Evolutionary conservation across 805 yeast species (phyloP), one percentile per base, ranked within the genome.

Genomic region (Lachancea sp.): DNA sequence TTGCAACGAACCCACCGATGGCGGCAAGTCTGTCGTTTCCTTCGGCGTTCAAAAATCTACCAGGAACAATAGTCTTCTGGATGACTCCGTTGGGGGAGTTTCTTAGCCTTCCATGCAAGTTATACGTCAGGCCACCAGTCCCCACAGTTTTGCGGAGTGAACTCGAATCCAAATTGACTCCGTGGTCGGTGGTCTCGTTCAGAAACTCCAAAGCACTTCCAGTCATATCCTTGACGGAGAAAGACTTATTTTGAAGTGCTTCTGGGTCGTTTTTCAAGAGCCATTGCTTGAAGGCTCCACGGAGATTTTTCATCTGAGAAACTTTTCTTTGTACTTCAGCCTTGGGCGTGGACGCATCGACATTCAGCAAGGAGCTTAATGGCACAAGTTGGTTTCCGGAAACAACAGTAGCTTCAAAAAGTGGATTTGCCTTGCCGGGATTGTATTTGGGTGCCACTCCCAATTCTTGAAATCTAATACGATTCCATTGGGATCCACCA

Each of bases 81-180:
- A 74, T 67, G 19, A 79, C 65, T 41, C 95, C 95, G 55, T 81
- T 78, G 18, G 95, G 93, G 3, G 84, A 71, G 60, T 79, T 83
- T 47, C 69, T 59, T 32, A 87, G 66, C 60, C 87, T 75, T 6
- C 95, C 95, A 47, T 72, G 74, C 49, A 83, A 74, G 33, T 70
- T 71, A 56, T 85, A 87, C 1, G 86, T 75, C 48, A 86, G 71
- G 6, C 95, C 95, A 25, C 84, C 95, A 7, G 85, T 77, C 27
- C 89, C 95, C 44, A 81, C 74, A 38, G 78, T 60, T 22, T 62
- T 61, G 35, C 50, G 50, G 12, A 51, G 46, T 9, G 42, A 32
- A 15, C 37, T 25, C 8, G 46, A 35, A 15, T 49, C 48, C n/a
- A 38, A 40, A 9, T 35, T 40, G 20, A 38, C 35, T 13, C 43